Conservation (phyloP, 345 rosid genomes). For the Mangifera indica region DNA sequence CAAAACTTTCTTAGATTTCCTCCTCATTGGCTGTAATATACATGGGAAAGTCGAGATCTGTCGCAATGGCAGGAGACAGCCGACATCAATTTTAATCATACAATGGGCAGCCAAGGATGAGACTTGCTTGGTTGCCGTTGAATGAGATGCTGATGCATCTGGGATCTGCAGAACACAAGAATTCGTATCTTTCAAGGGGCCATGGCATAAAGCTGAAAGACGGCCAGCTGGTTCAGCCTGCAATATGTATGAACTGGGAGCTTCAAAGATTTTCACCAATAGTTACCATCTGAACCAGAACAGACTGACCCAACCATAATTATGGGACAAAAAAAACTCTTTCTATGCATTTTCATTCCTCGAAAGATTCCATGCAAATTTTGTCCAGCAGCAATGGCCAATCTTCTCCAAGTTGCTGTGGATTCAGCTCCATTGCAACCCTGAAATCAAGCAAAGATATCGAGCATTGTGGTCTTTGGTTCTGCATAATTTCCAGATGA, state of each 20-base stretch:
- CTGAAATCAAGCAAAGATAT: slow-evolving; percentile 86
- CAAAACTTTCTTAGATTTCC: slow-evolving; percentile 66
- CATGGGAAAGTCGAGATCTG: slow-evolving; percentile 41
- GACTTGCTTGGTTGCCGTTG: slow-evolving; percentile 33
- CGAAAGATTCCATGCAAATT: slow-evolving; percentile 55
- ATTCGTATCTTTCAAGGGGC: slow-evolving; percentile 33
- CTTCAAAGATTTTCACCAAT: slow-evolving; percentile 30
- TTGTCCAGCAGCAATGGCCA: slow-evolving; percentile 89
- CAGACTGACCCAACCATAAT: slow-evolving; percentile 29
- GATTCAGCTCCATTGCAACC: slow-evolving; percentile 93
- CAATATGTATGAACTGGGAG: slow-evolving; percentile 21
- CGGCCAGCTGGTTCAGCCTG: slow-evolving; percentile 42
- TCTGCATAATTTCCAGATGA: slow-evolving; percentile 43
- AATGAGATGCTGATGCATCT: slow-evolving; percentile 41
- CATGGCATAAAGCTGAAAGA: slow-evolving; percentile 27
- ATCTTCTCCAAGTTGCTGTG: slow-evolving; percentile 89
- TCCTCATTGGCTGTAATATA: slow-evolving; percentile 49
- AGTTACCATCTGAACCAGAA: slow-evolving; percentile 40
- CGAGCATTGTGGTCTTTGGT: slow-evolving; percentile 40
- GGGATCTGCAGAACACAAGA: slow-evolving; percentile 42
- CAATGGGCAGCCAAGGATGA: slow-evolving; percentile 47
- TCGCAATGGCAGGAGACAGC: slow-evolving; percentile 37
- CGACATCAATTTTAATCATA: slow-evolving; percentile 43
- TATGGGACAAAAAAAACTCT: slow-evolving; percentile 30
- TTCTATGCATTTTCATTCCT: slow-evolving; percentile 41